Percentiles rank a stretch among this genome's conserved stretches.
Evolutionary conservation across 306 rosid genomes (phyloP).

Genomic region (Acacia confusa): DNA sequence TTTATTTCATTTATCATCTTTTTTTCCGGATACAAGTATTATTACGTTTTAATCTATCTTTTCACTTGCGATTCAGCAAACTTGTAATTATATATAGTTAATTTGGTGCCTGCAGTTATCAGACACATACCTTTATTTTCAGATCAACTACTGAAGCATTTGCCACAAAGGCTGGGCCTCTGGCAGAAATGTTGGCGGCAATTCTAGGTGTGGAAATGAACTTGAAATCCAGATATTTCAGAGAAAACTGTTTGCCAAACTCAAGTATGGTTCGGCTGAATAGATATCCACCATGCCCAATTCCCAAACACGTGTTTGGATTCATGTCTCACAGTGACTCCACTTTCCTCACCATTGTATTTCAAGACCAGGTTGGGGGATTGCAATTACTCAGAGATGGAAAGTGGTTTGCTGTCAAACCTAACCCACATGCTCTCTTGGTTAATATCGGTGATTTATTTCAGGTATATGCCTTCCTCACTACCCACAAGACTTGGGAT

Average conservation of each 20-base stretch:
- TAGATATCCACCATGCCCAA: constrained; percentile 71
- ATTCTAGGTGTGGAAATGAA: constrained; percentile 56
- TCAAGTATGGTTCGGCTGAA: constrained; percentile 55
- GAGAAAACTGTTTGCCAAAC: constrained; percentile 49
- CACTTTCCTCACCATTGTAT: constrained; percentile 51
- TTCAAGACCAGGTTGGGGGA: constrained; percentile 48
- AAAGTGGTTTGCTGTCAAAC: constrained; percentile 51
- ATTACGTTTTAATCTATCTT: background rate
- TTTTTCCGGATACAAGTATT: background rate
- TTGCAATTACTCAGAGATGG: constrained; percentile 53
- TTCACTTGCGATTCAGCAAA: background rate
- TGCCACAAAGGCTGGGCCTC: constrained; percentile 19
- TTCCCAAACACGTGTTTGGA: constrained; percentile 53
- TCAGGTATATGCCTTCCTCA: constrained; percentile 51
- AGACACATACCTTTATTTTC: background rate
- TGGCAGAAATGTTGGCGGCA: constrained; percentile 56
- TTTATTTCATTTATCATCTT: background rate
- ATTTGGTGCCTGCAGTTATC: background rate
- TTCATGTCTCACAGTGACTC: constrained; percentile 65
- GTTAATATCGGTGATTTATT: constrained; percentile 76
- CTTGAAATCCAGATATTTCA: constrained; percentile 42
- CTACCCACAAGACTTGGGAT: too few relatives aligned
- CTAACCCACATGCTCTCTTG: constrained; percentile 50
- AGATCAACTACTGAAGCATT: constrained; percentile 52
- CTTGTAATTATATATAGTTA: background rate